phyloP scores from a whole-genome alignment of 805 yeast genomes.

The Kuraishia borneana region DNA sequence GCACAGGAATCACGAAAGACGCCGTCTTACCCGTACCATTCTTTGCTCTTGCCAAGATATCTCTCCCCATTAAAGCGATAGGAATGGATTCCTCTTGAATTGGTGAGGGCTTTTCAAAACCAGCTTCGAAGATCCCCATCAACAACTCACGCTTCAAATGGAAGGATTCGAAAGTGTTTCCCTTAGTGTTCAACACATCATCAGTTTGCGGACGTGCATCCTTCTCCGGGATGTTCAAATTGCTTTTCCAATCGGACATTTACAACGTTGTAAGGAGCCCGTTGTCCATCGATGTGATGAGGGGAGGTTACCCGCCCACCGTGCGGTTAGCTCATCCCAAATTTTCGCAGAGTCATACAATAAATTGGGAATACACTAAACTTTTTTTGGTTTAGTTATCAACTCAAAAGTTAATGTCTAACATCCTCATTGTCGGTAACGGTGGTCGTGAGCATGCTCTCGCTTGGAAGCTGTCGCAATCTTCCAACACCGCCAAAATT shows the following conservation, averaged over 20 bases:
- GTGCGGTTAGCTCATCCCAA: too few species aligned
- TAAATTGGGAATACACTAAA: too few species aligned
- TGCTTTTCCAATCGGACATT: conserved; percentile 61
- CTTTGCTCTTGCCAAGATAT: conserved; percentile 93
- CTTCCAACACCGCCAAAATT: conserved; percentile 57
- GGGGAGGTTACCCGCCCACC: too few species aligned
- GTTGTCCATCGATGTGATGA: too few species aligned
- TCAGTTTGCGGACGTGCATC: conserved; percentile 96
- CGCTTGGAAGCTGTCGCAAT: conserved; percentile 82
- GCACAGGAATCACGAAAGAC: conserved; percentile 87
- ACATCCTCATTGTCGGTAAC: conserved; percentile 81
- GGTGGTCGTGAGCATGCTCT: conserved; percentile 99
- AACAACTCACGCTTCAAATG: conserved; percentile 82
- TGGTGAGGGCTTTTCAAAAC: conserved; percentile 96
- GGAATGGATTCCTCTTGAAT: conserved; percentile 97
- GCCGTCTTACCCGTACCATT: conserved; percentile 99
- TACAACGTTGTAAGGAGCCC: too few species aligned
- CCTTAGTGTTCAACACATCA: conserved; percentile 87
- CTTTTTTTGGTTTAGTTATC: background rate
- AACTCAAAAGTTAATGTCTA: conserved; percentile 14
- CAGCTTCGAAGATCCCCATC: conserved; percentile 99
- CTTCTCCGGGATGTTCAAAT: conserved; percentile 65
- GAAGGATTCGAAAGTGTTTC: conserved; percentile 86
- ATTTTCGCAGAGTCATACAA: too few species aligned
- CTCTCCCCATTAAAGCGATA: conserved; percentile 89